Evolutionary conservation across 192 early-diverging fungal genomes (phyloP).

Genomic region (Podochytrium sp.): DNA sequence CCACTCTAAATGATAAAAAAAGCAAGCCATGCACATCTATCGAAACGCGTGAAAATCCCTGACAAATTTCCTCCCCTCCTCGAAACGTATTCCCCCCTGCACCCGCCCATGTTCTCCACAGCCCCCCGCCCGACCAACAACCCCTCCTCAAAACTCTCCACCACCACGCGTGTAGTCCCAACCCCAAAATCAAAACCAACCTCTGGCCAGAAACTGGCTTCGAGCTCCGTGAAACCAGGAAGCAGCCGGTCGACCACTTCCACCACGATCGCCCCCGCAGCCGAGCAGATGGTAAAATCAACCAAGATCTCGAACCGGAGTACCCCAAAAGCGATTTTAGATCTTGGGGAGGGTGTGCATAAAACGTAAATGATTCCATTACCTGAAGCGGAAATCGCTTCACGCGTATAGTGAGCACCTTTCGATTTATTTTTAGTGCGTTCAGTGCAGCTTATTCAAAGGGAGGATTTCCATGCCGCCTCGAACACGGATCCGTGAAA

Average conservation of each 20-base stretch:
- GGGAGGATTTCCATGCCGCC: constrained; percentile 42
- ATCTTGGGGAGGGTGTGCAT: not conserved
- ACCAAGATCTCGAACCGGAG: constrained; percentile 24
- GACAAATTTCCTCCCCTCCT: too few species aligned
- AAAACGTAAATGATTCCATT: constrained; percentile 5
- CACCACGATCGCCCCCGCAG: constrained; percentile 19
- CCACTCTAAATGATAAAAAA: too few species aligned
- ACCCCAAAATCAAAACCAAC: not conserved
- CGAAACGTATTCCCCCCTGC: too few species aligned
- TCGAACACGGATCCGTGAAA: constrained; percentile 46
- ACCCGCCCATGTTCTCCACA: constrained; percentile 27
- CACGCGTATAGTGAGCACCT: not conserved
- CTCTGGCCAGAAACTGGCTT: too few species aligned
- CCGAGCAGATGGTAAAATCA: not conserved
- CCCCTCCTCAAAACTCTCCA: not conserved
- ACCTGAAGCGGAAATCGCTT: too few species aligned
- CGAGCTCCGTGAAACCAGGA: too few species aligned
- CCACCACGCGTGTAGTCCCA: not conserved
- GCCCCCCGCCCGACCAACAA: constrained; percentile 10
- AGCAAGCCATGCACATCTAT: too few species aligned
- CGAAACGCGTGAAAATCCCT: too few species aligned
- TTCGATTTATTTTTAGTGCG: constrained; percentile 16
- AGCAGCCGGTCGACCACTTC: not conserved
- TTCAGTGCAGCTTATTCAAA: constrained; percentile 42
- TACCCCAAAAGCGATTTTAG: constrained; percentile 24